Evolutionary conservation across 805 yeast genomes (phyloP).

Genomic region (Saccharomycopsis sp.): DNA sequence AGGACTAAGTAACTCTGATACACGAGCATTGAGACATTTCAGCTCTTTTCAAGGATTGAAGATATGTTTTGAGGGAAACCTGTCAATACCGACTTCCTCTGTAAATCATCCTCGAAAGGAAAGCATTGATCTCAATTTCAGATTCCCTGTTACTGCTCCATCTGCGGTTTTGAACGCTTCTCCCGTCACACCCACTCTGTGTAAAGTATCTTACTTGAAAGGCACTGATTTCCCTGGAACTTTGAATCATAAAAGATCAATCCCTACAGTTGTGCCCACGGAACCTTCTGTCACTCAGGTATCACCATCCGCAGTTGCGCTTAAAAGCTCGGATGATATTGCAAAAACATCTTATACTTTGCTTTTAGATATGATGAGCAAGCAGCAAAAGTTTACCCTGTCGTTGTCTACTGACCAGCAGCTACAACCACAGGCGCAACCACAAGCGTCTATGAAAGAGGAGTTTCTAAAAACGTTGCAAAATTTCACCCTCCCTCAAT

Average conservation of each 20-base stretch:
- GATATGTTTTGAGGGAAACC: neutral
- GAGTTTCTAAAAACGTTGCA: neutral
- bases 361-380: constrained; percentile 17
- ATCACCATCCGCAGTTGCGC: constrained; percentile 6
- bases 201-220: neutral
- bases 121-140: constrained; percentile 9
- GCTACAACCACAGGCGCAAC: neutral
- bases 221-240: neutral
- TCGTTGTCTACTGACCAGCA: neutral
- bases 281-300: constrained; percentile 14
- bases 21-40: constrained; percentile 10
- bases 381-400: constrained; percentile 1
- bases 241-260: neutral
- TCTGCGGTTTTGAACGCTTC: constrained; percentile 4
- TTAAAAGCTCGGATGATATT: constrained; percentile 5
- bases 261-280: neutral
- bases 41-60: constrained; percentile 14
- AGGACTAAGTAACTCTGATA: neutral
- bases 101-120: neutral
- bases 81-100: neutral
- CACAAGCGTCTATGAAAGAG: neutral
- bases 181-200: neutral
- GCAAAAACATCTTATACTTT: constrained; percentile 16
- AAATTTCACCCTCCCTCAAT: neutral
- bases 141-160: constrained; percentile 7